Evolutionary conservation across 2,329 filamentous ascomycete species (phyloP), one percentile per base, ranked within the genome.

Genomic region (Fusarium keratoplasticum): DNA sequence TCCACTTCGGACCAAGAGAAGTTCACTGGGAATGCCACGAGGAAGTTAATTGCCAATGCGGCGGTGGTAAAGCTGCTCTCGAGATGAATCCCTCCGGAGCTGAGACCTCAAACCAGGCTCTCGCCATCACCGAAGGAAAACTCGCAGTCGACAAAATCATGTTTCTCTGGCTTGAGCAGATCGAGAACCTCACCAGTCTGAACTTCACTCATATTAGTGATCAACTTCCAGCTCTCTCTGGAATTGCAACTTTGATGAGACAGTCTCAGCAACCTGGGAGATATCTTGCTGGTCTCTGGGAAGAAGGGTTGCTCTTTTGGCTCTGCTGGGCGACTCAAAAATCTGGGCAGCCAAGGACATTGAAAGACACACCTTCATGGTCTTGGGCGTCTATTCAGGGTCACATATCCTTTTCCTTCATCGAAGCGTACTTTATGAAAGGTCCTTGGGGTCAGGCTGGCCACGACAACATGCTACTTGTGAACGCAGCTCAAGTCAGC

Each of bases 21-120:
- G 18, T 58, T 10, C 47, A 63, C 2, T 67, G 64, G 64, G 64
- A 67, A 33, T 67, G 64, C 9, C 64, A 67, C n/a, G 35, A 63
- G 14, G 59, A 47, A 6, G 47, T 63, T 1, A 13, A 22, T 14
- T 67, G 64, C 6, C 64, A 67, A 38, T 67, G 64, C n/a, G 59
- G 64, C 8, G 64, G 64, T 4, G 47, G 58, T 1, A 61, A 66
- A 20, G 64, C 58, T 2, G 52, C 59, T 6, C 58, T 67, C 9
- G 31, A 63, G 14, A 44, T 67, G 36, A 63, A 67, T 11, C 64
- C 64, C 1, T 13, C 58, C 16, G 58, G 59, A 14, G 50, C 36
- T 6, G 22, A 57, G 20, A 50, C 59, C 2, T 52, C 64, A 6
- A 67, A 63, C 29, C 64, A 67, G 10, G 59, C 47, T 18, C 50